A percentile compares a stretch with the other conserved stretches of the same genome.
These are phyloP conservation scores for Lignosus rhinocerotis DNA, from an alignment of 1,284 basidiomycete genomes.

Conservation along the genomic window DNA sequence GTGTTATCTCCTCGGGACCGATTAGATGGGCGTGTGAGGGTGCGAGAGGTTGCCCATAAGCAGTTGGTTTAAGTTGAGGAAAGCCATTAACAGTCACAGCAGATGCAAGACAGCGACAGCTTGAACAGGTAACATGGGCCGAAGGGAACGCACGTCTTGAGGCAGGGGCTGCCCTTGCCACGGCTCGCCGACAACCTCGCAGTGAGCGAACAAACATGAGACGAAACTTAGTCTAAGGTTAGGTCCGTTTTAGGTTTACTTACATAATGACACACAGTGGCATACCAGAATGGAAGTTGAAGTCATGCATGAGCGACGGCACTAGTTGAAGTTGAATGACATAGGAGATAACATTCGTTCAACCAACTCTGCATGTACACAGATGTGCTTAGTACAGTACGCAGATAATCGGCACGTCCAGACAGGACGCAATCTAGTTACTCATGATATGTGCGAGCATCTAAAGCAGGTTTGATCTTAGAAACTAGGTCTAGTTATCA, in stretches of 20 bases:
- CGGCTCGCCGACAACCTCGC: slow-evolving; percentile 15
- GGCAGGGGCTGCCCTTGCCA: slow-evolving; percentile 15
- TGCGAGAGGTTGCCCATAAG: slow-evolving; percentile 32
- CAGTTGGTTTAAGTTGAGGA: slow-evolving; percentile 29
- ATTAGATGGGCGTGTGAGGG: slow-evolving; percentile 35
- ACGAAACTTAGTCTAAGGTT: not conserved
- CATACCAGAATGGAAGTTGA: too few species aligned
- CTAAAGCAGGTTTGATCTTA: too few species aligned
- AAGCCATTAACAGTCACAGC: slow-evolving; percentile 20
- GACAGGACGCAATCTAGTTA: too few species aligned
- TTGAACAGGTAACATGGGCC: not conserved
- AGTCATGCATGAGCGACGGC: too few species aligned
- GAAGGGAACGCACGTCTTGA: slow-evolving; percentile 3
- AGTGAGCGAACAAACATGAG: slow-evolving; percentile 21
- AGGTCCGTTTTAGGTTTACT: not conserved
- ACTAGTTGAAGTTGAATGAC: too few species aligned
- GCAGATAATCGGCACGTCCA: too few species aligned
- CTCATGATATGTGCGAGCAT: too few species aligned
- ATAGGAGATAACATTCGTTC: too few species aligned
- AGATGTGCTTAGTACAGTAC: too few species aligned
- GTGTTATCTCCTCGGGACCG: slow-evolving; percentile 68
- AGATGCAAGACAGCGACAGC: slow-evolving; percentile 14
- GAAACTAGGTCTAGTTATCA: not conserved
- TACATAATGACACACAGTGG: too few species aligned
- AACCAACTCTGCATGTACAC: too few species aligned